Evolutionary conservation across 345 rosid genomes (phyloP).

Genomic region (Brassica rapa): DNA sequence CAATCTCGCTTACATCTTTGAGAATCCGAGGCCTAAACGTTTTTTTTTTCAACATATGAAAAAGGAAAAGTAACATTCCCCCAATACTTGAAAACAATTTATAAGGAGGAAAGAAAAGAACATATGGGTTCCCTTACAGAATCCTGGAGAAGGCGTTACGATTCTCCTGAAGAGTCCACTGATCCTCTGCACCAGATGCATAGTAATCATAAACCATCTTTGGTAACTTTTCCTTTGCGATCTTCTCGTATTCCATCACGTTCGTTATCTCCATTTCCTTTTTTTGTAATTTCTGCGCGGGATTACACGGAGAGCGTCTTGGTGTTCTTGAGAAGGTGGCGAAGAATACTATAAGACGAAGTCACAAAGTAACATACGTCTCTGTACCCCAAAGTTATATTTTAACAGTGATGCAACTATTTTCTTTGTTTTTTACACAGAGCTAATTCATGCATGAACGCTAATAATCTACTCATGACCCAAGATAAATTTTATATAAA

Average conservation of each 20-base stretch:
- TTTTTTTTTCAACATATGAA: slow-evolving; percentile 4
- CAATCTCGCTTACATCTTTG: slow-evolving; percentile 83
- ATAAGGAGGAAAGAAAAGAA: no score
- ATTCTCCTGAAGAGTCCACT: slow-evolving; percentile 91
- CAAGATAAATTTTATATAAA: no score
- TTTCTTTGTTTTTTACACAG: no score
- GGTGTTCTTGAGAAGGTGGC: slow-evolving; percentile 32
- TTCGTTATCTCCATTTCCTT: slow-evolving; percentile 70
- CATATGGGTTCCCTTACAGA: slow-evolving; percentile 47
- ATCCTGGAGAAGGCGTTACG: slow-evolving; percentile 84
- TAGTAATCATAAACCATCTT: slow-evolving; percentile 94
- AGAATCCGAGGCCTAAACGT: slow-evolving; percentile 94
- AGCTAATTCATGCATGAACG: no score
- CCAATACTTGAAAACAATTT: not conserved
- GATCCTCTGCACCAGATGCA: slow-evolving; percentile 96
- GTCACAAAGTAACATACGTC: no score
- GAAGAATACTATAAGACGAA: slow-evolving; percentile 1
- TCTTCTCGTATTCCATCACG: slow-evolving; percentile 79
- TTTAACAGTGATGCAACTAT: no score
- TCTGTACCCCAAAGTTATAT: no score
- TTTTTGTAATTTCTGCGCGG: not conserved
- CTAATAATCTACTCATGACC: no score
- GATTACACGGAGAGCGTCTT: slow-evolving; percentile 17
- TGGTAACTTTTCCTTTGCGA: slow-evolving; percentile 86
- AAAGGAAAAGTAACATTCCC: no score